phyloP scores from a whole-genome alignment of 1,139 yeast species.

The Taphrina wiesneri region DNA sequence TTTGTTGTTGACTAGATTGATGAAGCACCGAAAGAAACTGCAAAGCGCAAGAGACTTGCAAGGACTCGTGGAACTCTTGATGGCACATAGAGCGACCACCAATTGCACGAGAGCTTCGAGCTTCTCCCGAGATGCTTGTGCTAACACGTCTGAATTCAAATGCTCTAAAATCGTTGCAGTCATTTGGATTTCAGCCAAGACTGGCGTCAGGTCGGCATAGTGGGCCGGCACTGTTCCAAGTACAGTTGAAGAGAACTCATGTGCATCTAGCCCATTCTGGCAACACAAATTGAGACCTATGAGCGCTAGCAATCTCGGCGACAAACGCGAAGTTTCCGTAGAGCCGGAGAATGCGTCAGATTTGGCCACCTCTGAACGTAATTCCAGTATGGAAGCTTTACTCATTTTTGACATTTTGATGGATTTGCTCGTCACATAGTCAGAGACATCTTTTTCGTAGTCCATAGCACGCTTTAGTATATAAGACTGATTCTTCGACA shows the following conservation, averaged over 20 bases:
- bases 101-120: background rate
- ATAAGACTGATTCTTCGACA: background rate
- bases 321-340: background rate
- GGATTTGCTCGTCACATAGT: background rate
- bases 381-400: background rate
- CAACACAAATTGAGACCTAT: background rate
- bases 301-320: constrained; percentile 15
- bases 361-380: constrained; percentile 5
- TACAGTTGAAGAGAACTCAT: background rate
- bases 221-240: background rate
- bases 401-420: constrained; percentile 3
- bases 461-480: constrained; percentile 4
- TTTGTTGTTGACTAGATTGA: background rate
- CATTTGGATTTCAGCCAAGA: background rate
- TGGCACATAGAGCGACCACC: background rate
- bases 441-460: background rate
- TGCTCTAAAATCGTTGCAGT: background rate
- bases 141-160: background rate
- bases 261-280: background rate
- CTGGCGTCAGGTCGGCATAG: background rate
- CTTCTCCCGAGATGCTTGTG: background rate
- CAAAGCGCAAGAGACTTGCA: background rate
- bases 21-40: constrained; percentile 5
- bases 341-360: constrained; percentile 13
- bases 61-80: background rate